Evolutionary conservation across 441 rosid genomes (phyloP).

Genomic region (Syzygium malaccense): DNA sequence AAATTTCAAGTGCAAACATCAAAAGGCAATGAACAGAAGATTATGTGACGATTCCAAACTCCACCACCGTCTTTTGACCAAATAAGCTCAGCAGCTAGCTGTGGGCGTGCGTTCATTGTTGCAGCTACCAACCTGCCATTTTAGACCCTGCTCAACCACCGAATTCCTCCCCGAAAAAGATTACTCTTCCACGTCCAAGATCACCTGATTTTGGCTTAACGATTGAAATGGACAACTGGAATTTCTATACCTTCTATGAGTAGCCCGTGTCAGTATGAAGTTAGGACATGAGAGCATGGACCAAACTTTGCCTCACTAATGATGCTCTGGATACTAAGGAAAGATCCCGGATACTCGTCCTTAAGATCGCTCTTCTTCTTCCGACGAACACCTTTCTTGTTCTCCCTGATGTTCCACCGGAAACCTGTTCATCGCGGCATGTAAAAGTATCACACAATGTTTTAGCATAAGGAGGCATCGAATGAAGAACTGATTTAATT

Average conservation of each 20-base stretch:
- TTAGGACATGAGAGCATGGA: not conserved
- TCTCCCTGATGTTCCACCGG: not conserved
- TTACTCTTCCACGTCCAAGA: not conserved
- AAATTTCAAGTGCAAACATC: too few species aligned
- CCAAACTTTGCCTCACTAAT: not conserved
- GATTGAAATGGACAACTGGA: not conserved
- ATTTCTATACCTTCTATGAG: not conserved
- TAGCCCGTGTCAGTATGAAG: not conserved
- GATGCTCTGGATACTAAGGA: not conserved
- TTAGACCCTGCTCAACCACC: not conserved
- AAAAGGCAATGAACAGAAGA: too few species aligned
- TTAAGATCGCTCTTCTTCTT: not conserved
- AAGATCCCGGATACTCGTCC: not conserved
- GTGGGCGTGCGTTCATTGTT: not conserved
- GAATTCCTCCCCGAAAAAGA: not conserved
- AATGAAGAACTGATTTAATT: not conserved
- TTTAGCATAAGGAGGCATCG: not conserved
- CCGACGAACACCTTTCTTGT: not conserved
- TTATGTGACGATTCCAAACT: too few species aligned
- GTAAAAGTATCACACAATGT: not conserved
- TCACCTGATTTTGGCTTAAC: not conserved
- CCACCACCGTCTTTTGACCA: too few species aligned
- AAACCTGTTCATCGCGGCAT: not conserved
- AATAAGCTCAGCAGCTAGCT: too few species aligned
- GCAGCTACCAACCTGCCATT: not conserved